Percentiles rank a stretch among this genome's conserved stretches.
Conservation (phyloP, 148 eudicot species). For the Limonium bicolor region DNA sequence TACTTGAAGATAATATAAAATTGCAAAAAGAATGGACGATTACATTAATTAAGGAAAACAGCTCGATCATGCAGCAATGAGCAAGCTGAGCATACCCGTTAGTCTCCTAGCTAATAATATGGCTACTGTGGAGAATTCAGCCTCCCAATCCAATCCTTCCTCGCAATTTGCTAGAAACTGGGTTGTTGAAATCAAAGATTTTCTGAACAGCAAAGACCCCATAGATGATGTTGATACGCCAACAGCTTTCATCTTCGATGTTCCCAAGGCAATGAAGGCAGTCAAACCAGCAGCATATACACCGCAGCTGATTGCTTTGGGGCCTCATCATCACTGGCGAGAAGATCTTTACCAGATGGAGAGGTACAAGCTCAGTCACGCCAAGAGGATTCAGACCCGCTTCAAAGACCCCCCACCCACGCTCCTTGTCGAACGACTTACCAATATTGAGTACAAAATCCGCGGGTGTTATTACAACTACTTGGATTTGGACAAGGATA, state of each 20-base stretch:
- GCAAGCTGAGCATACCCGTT: too few species aligned
- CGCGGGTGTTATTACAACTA: slow-evolving; percentile 22
- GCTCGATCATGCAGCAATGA: too few species aligned
- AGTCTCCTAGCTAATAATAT: too few species aligned
- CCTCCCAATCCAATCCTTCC: too few species aligned
- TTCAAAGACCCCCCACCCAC: slow-evolving; percentile 2
- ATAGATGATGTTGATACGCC: slow-evolving; percentile 10
- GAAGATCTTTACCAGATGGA: slow-evolving; percentile 29
- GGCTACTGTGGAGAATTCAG: too few species aligned
- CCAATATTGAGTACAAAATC: slow-evolving; percentile 3
- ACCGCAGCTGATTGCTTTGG: slow-evolving; percentile 26
- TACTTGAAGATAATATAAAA: too few species aligned
- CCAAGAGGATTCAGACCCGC: slow-evolving; percentile 9
- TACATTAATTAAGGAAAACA: too few species aligned
- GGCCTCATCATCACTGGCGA: slow-evolving; percentile 31
- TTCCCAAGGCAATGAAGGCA: slow-evolving; percentile 16
- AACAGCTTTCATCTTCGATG: slow-evolving; percentile 23
- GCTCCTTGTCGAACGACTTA: slow-evolving; percentile 3
- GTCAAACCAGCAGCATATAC: slow-evolving; percentile 19
- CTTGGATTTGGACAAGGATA: slow-evolving; percentile 8
- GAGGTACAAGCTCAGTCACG: slow-evolving; percentile 22
- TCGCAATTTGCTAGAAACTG: too few species aligned
- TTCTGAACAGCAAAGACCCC: too few species aligned
- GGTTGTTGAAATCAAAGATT: too few species aligned
- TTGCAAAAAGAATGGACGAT: too few species aligned